A percentile compares a stretch with the other conserved stretches of the same genome.
These are phyloP conservation scores for Penicillium psychrofluorescens DNA, from an alignment of 495 filamentous ascomycete species.

Conservation along the genomic window DNA sequence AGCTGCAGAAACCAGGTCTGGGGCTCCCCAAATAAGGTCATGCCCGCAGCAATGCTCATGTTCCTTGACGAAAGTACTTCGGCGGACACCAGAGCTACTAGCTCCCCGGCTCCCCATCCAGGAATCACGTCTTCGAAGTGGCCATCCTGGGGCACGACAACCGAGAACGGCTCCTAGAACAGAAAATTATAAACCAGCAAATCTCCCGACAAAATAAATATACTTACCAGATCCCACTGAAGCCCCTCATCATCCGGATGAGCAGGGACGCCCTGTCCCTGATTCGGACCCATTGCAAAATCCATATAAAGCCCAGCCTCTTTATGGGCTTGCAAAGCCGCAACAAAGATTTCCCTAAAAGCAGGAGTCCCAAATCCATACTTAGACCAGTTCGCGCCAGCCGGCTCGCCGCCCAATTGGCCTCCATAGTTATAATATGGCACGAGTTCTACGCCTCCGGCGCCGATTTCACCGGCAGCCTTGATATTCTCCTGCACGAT, in stretches of 20 bases:
- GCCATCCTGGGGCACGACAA: conserved; percentile 13
- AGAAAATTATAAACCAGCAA: background rate
- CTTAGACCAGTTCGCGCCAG: conserved; percentile 30
- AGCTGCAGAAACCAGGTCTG: conserved; percentile 6
- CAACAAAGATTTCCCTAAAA: conserved; percentile 29
- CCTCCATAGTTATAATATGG: conserved; percentile 34
- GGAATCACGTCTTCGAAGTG: conserved; percentile 24
- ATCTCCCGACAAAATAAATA: too few species aligned
- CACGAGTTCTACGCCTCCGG: conserved; percentile 37
- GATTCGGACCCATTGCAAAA: conserved; percentile 41
- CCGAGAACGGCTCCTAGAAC: conserved; percentile 12
- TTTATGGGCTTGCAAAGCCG: conserved; percentile 25
- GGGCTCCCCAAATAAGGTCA: conserved; percentile 1
- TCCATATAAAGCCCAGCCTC: conserved; percentile 37
- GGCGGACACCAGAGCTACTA: conserved; percentile 25
- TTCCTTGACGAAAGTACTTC: conserved; percentile 14
- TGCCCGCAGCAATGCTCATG: conserved; percentile 1
- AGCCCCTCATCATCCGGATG: conserved; percentile 19
- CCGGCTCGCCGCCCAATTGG: background rate
- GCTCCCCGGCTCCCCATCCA: conserved; percentile 30
- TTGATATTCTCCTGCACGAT: conserved; percentile 27
- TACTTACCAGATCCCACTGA: conserved; percentile 30
- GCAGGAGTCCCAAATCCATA: conserved; percentile 42
- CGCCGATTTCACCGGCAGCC: conserved; percentile 22
- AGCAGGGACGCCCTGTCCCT: conserved; percentile 43